Conservation (phyloP, 2,329 filamentous ascomycete genomes). For the Colletotrichum lupini region DNA sequence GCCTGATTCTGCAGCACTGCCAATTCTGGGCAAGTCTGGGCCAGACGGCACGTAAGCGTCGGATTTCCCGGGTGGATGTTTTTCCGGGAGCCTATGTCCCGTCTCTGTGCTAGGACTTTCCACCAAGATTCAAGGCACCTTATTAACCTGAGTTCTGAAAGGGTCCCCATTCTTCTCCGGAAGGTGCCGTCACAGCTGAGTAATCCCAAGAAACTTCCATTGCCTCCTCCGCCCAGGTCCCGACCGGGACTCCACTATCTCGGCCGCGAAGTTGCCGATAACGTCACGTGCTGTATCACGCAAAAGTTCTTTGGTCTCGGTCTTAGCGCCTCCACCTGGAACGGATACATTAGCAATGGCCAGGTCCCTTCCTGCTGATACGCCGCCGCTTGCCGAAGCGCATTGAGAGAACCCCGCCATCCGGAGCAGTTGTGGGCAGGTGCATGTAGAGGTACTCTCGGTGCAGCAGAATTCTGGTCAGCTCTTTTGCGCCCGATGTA, state of each 20-base stretch:
- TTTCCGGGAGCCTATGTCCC: not conserved
- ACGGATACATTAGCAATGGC: constrained; percentile 9
- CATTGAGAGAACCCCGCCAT: constrained; percentile 34
- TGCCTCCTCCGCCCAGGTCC: not conserved
- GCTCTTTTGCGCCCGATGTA: constrained; percentile 36
- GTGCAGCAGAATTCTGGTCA: constrained; percentile 33
- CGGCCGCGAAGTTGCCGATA: not conserved
- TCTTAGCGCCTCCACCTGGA: constrained; percentile 27
- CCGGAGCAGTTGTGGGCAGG: constrained; percentile 27
- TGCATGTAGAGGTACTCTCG: constrained; percentile 23
- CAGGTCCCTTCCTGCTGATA: constrained; percentile 25
- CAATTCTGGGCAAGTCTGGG: not conserved
- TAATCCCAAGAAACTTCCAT: not conserved
- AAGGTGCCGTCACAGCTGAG: not conserved
- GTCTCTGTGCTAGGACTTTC: not conserved
- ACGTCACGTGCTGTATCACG: constrained; percentile 18
- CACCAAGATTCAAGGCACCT: not conserved
- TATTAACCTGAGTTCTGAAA: too few species aligned
- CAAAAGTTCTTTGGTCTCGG: constrained; percentile 18
- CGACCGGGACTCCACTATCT: not conserved
- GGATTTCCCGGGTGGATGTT: constrained; percentile 3
- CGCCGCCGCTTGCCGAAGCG: constrained; percentile 32
- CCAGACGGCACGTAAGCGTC: constrained; percentile 3
- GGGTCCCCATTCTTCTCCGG: not conserved
- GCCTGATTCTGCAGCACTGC: constrained; percentile 28